These are phyloP conservation scores for Spergularia bocconei DNA, from an alignment of 148 eudicot genomes.

Conservation along the genomic window DNA sequence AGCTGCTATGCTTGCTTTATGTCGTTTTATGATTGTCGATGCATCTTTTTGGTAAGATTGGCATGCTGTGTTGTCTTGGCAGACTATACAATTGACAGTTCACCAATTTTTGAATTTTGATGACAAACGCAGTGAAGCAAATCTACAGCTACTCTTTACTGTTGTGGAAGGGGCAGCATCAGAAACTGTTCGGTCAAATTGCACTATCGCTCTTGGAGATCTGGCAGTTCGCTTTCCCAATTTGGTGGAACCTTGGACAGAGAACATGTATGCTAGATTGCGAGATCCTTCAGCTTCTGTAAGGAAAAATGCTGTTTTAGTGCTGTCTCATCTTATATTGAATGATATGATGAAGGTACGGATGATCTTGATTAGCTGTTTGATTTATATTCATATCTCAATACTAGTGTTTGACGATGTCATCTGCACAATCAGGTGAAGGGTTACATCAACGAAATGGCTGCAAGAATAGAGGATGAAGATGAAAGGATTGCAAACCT, in stretches of 20 bases:
- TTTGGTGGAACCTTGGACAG: slow-evolving; percentile 96
- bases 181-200: slow-evolving; percentile 91
- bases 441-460: slow-evolving; percentile 91
- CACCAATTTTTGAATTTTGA: slow-evolving; percentile 7
- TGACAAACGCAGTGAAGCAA: slow-evolving; percentile 61
- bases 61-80: neutral
- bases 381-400: slow-evolving; percentile 4
- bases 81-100: neutral
- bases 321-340: slow-evolving; percentile 93
- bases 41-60: slow-evolving; percentile 75
- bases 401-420: slow-evolving; percentile 1
- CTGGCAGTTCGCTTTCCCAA: slow-evolving; percentile 95
- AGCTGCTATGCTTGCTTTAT: slow-evolving; percentile 94
- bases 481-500: slow-evolving; percentile 91
- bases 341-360: slow-evolving; percentile 99
- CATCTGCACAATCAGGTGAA: slow-evolving; percentile 55
- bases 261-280: slow-evolving; percentile 86
- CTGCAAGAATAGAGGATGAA: slow-evolving; percentile 84
- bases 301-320: slow-evolving; percentile 92
- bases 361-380: neutral
- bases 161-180: slow-evolving; percentile 91
- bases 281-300: slow-evolving; percentile 78
- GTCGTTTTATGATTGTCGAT: slow-evolving; percentile 93
- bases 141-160: slow-evolving; percentile 94
- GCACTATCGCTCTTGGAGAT: slow-evolving; percentile 95